These are phyloP conservation scores for Jackrogersella multiformis DNA, from an alignment of 495 filamentous ascomycete species.

Conservation along the genomic window DNA sequence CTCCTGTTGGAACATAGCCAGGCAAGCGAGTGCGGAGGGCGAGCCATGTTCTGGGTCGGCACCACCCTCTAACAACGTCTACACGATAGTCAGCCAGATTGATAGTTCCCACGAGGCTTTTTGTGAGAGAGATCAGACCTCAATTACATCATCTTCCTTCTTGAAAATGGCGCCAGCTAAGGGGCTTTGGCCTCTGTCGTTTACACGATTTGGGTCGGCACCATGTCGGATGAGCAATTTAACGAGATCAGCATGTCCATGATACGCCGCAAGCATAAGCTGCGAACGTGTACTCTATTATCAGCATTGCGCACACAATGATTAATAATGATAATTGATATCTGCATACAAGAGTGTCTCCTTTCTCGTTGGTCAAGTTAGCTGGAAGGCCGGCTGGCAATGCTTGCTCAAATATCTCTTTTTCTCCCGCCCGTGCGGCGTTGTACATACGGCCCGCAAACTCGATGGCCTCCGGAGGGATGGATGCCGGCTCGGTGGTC, in stretches of 20 bases:
- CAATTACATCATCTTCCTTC: constrained; percentile 58
- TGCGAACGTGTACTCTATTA: constrained; percentile 19
- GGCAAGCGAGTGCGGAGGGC: constrained; percentile 58
- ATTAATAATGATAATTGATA: background rate
- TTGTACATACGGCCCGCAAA: constrained; percentile 62
- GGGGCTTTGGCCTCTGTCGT: constrained; percentile 64
- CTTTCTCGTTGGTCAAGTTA: constrained; percentile 66
- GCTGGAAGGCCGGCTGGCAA: constrained; percentile 60
- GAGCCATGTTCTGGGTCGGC: constrained; percentile 61
- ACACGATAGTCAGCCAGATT: background rate
- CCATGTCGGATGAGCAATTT: constrained; percentile 59
- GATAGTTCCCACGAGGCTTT: background rate
- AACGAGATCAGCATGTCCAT: constrained; percentile 62
- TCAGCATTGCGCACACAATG: background rate
- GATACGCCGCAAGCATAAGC: constrained; percentile 67
- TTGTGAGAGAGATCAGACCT: constrained; percentile 40
- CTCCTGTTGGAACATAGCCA: constrained; percentile 61
- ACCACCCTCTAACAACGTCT: constrained; percentile 57
- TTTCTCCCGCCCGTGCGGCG: constrained; percentile 60
- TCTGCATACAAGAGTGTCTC: constrained; percentile 60
- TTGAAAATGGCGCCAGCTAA: constrained; percentile 67
- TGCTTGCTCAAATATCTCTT: constrained; percentile 59
- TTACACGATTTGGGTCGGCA: constrained; percentile 62
- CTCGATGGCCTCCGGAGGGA: constrained; percentile 62
- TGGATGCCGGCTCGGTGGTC: constrained; percentile 17